Base-by-base conservation (phyloP, 2,329 filamentous ascomycete species). In the Fusarium agapanthi region DNA sequence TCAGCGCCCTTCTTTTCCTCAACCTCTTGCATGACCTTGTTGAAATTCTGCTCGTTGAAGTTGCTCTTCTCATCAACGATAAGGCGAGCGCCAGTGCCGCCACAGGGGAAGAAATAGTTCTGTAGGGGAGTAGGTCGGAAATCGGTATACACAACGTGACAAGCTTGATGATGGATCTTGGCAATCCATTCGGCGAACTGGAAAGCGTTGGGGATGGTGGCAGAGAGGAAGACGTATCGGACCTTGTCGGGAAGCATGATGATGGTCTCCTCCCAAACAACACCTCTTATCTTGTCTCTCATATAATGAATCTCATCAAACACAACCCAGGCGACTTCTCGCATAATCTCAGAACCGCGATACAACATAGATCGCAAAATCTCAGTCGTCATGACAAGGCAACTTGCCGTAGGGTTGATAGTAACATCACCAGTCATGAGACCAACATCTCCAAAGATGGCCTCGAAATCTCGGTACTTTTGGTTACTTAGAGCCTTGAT, bases 281-380 rank as follows among this genome's bases (percentile, higher is more conserved):
- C 96, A 86, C 96, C 96, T 83, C 96, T 89, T 56, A 90, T 89
- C 83, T 97, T 97, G 83, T 99, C 96, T 79, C 96, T 91, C 90
- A 99, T 92, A 83, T 99, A 99, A 83, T 99, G 96, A 71, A 99
- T 97, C 83, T 99, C 96, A 83, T 99, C 96, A 77, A 99, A 99
- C 5, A 99, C 87, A 4, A 99, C 97, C 96, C 96, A 99, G 20
- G 93, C 95, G 4, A 99, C 97, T 85, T 99, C 96, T 75, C 96
- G 94, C 95, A 99, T 99, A 74, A 99, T 98, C 84, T 99, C 96
- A 0, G 96, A 98, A 67, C 96, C 96, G 75, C 96, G 90, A 83
- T 99, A 99, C 83, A 99, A 82, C 96, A 99, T 99, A 24, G 95
- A 98, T 54, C 96, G 92, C 80, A 99, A 83, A 94, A 99, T 99